A percentile compares a stretch with the other conserved stretches of the same genome.
Evolutionary conservation across 2,329 filamentous ascomycete species (phyloP).

Genomic region (Knufia petricola): DNA sequence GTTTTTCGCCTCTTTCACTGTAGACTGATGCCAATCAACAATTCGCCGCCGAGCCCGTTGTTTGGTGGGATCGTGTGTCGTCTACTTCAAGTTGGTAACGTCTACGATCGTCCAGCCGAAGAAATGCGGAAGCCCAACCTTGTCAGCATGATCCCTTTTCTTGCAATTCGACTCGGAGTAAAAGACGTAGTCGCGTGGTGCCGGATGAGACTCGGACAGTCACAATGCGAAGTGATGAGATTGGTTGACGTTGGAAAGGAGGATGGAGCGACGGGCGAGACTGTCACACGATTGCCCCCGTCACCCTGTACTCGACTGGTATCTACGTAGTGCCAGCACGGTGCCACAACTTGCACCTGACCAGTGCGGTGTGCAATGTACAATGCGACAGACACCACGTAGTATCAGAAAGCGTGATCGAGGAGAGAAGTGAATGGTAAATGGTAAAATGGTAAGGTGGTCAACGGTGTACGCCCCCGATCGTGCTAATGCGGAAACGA

Average conservation of each 20-base stretch:
- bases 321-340: too few relatives aligned
- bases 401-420: neutral
- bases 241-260: slow-evolving; percentile 1
- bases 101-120: neutral
- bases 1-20: neutral
- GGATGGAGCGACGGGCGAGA: neutral
- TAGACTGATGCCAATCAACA: neutral
- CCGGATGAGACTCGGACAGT: neutral
- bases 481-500: too few relatives aligned
- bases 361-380: too few relatives aligned
- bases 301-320: neutral
- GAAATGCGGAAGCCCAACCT: neutral
- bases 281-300: slow-evolving; percentile 1
- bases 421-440: too few relatives aligned
- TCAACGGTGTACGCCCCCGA: too few relatives aligned
- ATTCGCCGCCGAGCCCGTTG: neutral
- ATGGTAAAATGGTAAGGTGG: too few relatives aligned
- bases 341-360: neutral
- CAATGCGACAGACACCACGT: neutral
- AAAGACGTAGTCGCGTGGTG: neutral
- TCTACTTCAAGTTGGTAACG: neutral
- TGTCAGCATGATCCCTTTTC: neutral
- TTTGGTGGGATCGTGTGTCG: neutral
- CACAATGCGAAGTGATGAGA: neutral
- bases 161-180: neutral